Evolutionary conservation across 257 asterid species (phyloP).

Genomic region (Plantago major): DNA sequence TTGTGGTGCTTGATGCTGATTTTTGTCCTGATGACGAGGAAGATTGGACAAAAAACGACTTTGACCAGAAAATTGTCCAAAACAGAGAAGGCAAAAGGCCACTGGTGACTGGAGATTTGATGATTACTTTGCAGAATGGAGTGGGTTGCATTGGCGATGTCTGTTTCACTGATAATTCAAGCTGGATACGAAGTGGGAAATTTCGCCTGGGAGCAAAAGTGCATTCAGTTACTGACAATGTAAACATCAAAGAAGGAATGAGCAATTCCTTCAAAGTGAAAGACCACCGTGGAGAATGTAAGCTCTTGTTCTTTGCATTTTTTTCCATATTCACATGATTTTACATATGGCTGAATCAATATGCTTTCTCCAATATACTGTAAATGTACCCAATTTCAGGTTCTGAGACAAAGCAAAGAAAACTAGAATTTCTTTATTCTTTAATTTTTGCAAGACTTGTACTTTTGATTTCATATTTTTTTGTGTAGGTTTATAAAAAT

Average conservation of each 20-base stretch:
- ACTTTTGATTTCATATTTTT: no score
- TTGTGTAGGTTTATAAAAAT: no score
- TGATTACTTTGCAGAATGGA: conserved; percentile 30
- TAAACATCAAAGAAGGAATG: conserved; percentile 41
- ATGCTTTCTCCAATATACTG: no score
- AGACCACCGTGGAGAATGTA: conserved; percentile 63
- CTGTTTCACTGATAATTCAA: conserved; percentile 48
- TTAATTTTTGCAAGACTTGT: no score
- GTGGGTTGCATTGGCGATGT: conserved; percentile 37
- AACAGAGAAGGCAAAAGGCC: conserved; percentile 40
- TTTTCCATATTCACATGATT: not conserved
- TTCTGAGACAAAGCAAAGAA: no score
- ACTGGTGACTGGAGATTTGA: conserved; percentile 33
- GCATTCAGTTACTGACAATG: conserved; percentile 10
- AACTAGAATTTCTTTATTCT: no score
- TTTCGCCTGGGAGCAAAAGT: conserved; percentile 43
- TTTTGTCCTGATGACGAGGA: conserved; percentile 29
- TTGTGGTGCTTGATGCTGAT: conserved; percentile 38
- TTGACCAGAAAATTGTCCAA: conserved; percentile 27
- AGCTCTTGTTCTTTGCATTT: conserved; percentile 16
- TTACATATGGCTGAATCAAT: not conserved
- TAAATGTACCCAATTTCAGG: no score
- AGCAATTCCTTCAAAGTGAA: conserved; percentile 44
- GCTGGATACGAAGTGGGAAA: conserved; percentile 57
- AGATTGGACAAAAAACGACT: conserved; percentile 31